Evolutionary conservation across 257 asterid species (phyloP), one percentile per base, ranked within the genome.

Genomic region (Asclepias syriaca): DNA sequence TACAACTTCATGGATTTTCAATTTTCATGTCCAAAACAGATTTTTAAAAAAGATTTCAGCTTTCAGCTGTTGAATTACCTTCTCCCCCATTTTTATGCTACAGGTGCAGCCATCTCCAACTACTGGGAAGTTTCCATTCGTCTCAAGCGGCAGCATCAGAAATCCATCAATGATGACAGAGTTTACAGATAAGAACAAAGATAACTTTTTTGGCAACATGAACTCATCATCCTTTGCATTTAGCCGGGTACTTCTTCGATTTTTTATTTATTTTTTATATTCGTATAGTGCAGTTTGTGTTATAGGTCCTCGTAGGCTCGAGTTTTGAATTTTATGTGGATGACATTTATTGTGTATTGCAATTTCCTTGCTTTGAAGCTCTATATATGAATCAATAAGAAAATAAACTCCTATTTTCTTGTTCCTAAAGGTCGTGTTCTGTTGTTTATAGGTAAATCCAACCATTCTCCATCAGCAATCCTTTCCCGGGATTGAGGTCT

Each of bases 51-150:
- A 13, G 32, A 29, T n/a, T n/a, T n/a, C n/a, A 24, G 27, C 27
- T 24, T 8, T 59, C 56, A 15, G 27, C 32, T 61, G 66, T 32
- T 54, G 21, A 19, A 66, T 43, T 45, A 66, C 37, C 55, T 10
- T 58, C 59, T 75, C 13, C 1, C 45, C 45, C 16, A 32, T 58
- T 8, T 48, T 59, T 53, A 59, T 68, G 57, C 37, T 69, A 58
- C 69, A 84, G 88, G 86, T 67, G 22, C 88, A 84, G 79, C 80
- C 84, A 72, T 83, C 97, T 74, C 97, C 97, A 70, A 91, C 97
- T 45, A 89, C 96, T 18, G 97, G 97, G 49, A 85, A 91, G 79
- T 79, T 86, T 73, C 73, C 63, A 71, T 76, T 76, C 71, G 74
- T 70, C 81, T 37, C 79, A 2, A 78, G 75, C 70, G 78, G 81